Percentiles rank a stretch among this genome's conserved stretches.
Conservation (phyloP, 2,329 filamentous ascomycete genomes). For the Pestalotiopsis sp. region DNA sequence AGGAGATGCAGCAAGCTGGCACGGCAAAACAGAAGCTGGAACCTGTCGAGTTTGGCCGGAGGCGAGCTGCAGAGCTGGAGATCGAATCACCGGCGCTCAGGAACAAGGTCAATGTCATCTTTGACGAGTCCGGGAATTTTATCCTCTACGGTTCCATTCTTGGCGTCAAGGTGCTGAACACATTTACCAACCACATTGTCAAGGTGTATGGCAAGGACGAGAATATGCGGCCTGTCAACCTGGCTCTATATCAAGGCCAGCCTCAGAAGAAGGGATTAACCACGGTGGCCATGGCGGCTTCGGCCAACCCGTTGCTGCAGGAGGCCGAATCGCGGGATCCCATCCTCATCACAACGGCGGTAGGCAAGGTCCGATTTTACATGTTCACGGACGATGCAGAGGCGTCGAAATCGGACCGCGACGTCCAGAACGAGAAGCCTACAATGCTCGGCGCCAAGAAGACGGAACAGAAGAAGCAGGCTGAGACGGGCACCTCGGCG, state of each 20-base stretch:
- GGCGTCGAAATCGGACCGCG: conserved; percentile 80
- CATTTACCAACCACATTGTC: conserved; percentile 88
- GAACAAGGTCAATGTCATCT: conserved; percentile 81
- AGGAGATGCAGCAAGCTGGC: conserved; percentile 95
- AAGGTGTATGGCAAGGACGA: conserved; percentile 92
- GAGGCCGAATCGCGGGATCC: conserved; percentile 91
- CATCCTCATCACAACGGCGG: conserved; percentile 81
- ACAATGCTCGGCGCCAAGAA: conserved; percentile 64
- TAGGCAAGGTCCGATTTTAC: conserved; percentile 91
- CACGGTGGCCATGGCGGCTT: conserved; percentile 96
- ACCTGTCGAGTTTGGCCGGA: conserved; percentile 87
- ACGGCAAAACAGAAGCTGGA: conserved; percentile 81
- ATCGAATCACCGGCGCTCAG: conserved; percentile 71
- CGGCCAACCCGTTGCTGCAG: conserved; percentile 87
- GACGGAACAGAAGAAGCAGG: conserved; percentile 59
- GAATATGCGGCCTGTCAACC: conserved; percentile 78
- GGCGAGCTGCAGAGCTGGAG: conserved; percentile 84
- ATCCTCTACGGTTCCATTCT: conserved; percentile 91
- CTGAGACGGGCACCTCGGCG: conserved; percentile 77
- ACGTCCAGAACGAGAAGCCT: conserved; percentile 94
- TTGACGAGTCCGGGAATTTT: conserved; percentile 96
- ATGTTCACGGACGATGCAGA: conserved; percentile 94
- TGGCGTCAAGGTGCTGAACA: conserved; percentile 95
- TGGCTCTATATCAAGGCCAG: conserved; percentile 91
- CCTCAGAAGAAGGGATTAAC: conserved; percentile 92